Evolutionary conservation across 768 basidiomycete species (phyloP).

Genomic region (Amanita inopinata): DNA sequence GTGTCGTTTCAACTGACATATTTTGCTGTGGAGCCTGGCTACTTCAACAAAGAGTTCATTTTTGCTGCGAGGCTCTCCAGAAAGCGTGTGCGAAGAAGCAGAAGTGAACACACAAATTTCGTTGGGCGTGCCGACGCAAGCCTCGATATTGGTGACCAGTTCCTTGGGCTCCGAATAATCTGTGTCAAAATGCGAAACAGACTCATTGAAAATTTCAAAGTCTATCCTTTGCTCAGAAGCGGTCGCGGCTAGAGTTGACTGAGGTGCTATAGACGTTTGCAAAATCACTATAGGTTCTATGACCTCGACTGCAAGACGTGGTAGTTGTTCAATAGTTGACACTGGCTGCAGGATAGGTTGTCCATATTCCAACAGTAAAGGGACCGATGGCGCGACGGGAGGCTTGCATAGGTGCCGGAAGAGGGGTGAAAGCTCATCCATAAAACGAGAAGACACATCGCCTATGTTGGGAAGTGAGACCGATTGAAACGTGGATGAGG

Average conservation of each 20-base stretch:
- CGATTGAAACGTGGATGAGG: not conserved
- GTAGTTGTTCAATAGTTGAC: not conserved
- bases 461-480: not conserved
- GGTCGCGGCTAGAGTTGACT: not conserved
- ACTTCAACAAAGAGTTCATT: not conserved
- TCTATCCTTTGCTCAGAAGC: too few relatives aligned
- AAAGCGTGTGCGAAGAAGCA: too few relatives aligned
- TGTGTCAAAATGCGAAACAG: too few relatives aligned
- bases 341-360: not conserved
- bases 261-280: not conserved
- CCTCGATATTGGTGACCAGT: too few relatives aligned
- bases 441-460: not conserved
- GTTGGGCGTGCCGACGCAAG: too few relatives aligned
- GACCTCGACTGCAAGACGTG: not conserved
- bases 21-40: not conserved
- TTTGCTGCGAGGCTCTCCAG: not conserved
- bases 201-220: too few relatives aligned
- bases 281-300: not conserved
- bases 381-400: not conserved
- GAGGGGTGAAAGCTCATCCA: not conserved
- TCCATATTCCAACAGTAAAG: too few relatives aligned
- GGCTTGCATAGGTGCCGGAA: too few relatives aligned
- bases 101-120: too few relatives aligned
- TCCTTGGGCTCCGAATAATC: too few relatives aligned
- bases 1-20: not conserved